Evolutionary conservation across 345 rosid genomes (phyloP).

Genomic region (Arabis hirsuta): DNA sequence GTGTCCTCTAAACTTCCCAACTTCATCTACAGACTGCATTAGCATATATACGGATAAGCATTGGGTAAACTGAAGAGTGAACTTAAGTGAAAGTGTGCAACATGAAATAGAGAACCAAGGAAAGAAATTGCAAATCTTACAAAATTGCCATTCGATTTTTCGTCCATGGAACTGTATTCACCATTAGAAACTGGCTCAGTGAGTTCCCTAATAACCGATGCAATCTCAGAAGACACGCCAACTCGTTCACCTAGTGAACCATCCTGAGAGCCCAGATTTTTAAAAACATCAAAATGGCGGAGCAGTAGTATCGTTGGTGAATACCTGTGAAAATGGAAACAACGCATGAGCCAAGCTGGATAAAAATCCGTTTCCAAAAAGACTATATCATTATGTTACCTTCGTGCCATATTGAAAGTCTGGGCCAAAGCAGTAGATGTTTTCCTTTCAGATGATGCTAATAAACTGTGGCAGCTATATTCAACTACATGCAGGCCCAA

Average conservation of each 20-base stretch:
- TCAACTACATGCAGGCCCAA: constrained; percentile 93
- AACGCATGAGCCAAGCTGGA: constrained; percentile 21
- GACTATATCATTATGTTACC: constrained; percentile 53
- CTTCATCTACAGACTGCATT: constrained; percentile 41
- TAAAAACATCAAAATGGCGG: constrained; percentile 88
- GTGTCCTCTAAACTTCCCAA: constrained; percentile 46
- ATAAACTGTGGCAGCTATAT: constrained; percentile 81
- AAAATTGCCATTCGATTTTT: constrained; percentile 47
- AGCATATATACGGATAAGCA: constrained; percentile 17
- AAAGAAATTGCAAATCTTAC: constrained; percentile 55
- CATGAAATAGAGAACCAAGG: constrained; percentile 15
- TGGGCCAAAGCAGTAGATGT: constrained; percentile 75
- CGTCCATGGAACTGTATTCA: constrained; percentile 54
- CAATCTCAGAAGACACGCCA: constrained; percentile 79
- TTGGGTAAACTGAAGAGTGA: constrained; percentile 5
- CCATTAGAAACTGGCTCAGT: constrained; percentile 68
- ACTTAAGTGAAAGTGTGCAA: constrained; percentile 27
- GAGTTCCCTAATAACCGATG: constrained; percentile 81
- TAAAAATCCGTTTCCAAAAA: constrained; percentile 5
- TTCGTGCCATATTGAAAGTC: constrained; percentile 83
- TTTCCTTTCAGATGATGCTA: constrained; percentile 76
- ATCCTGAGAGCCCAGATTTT: constrained; percentile 67
- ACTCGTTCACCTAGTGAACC: constrained; percentile 76
- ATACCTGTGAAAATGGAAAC: constrained; percentile 58
- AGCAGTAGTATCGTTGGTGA: constrained; percentile 86